These are phyloP conservation scores for Leptographium lundbergii DNA, from an alignment of 2,329 filamentous ascomycete genomes.

Conservation along the genomic window DNA sequence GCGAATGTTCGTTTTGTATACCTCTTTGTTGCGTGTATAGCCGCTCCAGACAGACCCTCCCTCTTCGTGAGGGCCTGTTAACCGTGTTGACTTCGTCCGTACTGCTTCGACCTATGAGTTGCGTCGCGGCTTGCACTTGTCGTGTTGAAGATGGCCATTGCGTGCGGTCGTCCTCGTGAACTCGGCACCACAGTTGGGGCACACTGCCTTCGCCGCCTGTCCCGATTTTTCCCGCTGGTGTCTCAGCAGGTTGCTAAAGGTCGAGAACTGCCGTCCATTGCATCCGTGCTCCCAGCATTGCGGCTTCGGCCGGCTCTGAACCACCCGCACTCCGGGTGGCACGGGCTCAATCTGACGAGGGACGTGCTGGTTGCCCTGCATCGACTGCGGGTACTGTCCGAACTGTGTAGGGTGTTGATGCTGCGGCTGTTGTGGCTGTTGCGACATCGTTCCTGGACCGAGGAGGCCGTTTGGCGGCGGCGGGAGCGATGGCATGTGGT, in stretches of 20 bases:
- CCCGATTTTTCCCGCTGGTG: constrained; percentile 94
- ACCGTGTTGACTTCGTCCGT: neutral
- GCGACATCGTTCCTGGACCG: neutral
- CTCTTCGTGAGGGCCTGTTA: neutral
- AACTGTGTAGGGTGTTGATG: constrained; percentile 1
- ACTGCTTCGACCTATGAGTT: constrained; percentile 15
- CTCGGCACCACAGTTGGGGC: constrained; percentile 82
- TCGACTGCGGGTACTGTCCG: neutral
- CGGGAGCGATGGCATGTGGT: constrained; percentile 18
- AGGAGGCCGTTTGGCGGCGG: constrained; percentile 11
- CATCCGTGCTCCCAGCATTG: constrained; percentile 97
- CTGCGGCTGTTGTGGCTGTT: neutral
- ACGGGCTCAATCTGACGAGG: constrained; percentile 5
- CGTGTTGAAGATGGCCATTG: constrained; percentile 74
- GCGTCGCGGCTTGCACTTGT: constrained; percentile 76
- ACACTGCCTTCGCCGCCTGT: constrained; percentile 76
- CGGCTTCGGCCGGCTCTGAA: constrained; percentile 75
- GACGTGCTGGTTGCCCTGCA: constrained; percentile 3
- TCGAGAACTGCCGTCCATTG: constrained; percentile 90
- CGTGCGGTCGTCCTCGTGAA: constrained; percentile 82
- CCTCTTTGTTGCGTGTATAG: neutral
- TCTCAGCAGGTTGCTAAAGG: constrained; percentile 85
- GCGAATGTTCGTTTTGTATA: neutral
- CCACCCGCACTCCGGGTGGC: constrained; percentile 44
- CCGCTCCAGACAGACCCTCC: neutral